Evolutionary conservation across 352 stramenopile genomes (phyloP).

Genomic region (Globisporangium rhizosaccharum): DNA sequence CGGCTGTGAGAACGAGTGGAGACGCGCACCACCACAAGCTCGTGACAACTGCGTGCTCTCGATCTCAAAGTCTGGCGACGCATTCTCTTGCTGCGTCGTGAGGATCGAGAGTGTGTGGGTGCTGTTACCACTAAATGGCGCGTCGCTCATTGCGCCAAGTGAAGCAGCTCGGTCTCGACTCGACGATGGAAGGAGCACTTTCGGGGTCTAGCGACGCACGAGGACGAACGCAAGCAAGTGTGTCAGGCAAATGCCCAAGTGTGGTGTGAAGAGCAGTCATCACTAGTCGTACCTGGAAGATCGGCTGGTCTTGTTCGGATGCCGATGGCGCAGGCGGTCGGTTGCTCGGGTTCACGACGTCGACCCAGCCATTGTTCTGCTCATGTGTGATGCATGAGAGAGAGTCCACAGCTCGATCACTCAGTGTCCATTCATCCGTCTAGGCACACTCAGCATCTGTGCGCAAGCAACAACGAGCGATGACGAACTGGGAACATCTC

Average conservation of each 20-base stretch:
- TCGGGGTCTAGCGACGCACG: background rate
- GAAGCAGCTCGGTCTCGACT: conserved; percentile 4
- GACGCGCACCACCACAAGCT: conserved; percentile 7
- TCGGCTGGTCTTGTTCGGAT: conserved; percentile 1
- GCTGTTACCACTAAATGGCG: background rate
- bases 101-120: background rate
- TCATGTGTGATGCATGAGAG: too few relatives aligned
- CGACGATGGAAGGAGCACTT: background rate
- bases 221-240: background rate
- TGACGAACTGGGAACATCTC: conserved; percentile 58
- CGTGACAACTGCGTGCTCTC: background rate
- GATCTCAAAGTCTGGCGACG: background rate
- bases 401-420: too few relatives aligned
- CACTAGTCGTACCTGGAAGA: conserved; percentile 6
- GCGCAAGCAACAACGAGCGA: background rate
- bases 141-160: background rate
- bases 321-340: background rate
- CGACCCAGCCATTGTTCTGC: conserved; percentile 68
- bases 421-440: too few relatives aligned
- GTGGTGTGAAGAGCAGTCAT: background rate
- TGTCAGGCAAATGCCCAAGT: background rate
- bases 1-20: conserved; percentile 42
- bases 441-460: too few relatives aligned
- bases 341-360: conserved; percentile 34
- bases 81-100: conserved; percentile 9